These are phyloP conservation scores for Evansstolkia leycettana DNA, from an alignment of 495 filamentous ascomycete genomes.

Conservation along the genomic window DNA sequence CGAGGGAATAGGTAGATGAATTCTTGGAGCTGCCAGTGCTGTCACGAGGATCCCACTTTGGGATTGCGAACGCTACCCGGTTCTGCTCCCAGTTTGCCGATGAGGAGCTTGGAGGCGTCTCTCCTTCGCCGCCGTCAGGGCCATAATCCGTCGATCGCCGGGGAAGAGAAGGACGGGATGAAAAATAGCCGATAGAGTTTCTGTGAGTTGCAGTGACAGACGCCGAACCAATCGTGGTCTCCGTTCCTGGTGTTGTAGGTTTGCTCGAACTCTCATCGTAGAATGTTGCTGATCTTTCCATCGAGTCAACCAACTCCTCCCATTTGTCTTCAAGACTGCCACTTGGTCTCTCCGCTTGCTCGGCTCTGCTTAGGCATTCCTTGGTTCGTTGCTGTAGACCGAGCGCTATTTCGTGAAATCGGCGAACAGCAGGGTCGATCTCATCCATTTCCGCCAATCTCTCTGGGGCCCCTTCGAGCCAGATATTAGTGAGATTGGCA, in stretches of 20 bases:
- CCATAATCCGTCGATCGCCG: slow-evolving; percentile 30
- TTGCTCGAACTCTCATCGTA: slow-evolving; percentile 27
- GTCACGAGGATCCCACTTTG: slow-evolving; percentile 33
- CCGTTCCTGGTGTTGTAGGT: slow-evolving; percentile 30
- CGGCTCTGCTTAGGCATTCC: slow-evolving; percentile 58
- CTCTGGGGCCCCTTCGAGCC: slow-evolving; percentile 51
- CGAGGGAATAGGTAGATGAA: slow-evolving; percentile 34
- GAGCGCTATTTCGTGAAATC: slow-evolving; percentile 68
- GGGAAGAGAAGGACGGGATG: slow-evolving; percentile 24
- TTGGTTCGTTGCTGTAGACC: slow-evolving; percentile 59
- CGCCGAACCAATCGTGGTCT: slow-evolving; percentile 24
- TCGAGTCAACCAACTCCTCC: slow-evolving; percentile 63
- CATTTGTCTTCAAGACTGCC: slow-evolving; percentile 50
- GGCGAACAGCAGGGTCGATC: slow-evolving; percentile 22
- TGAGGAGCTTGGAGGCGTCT: slow-evolving; percentile 40
- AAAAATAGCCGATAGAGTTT: slow-evolving; percentile 34
- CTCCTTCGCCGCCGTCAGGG: slow-evolving; percentile 25
- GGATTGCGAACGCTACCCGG: slow-evolving; percentile 28
- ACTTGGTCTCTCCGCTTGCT: slow-evolving; percentile 54
- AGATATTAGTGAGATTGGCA: slow-evolving; percentile 77
- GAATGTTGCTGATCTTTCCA: slow-evolving; percentile 41
- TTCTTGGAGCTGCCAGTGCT: slow-evolving; percentile 37
- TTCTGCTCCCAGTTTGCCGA: slow-evolving; percentile 39
- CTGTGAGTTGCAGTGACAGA: slow-evolving; percentile 20
- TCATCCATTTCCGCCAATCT: slow-evolving; percentile 25